These are phyloP conservation scores for Penicillium sp. DNA, from an alignment of 2,329 filamentous ascomycete genomes.

Conservation along the genomic window DNA sequence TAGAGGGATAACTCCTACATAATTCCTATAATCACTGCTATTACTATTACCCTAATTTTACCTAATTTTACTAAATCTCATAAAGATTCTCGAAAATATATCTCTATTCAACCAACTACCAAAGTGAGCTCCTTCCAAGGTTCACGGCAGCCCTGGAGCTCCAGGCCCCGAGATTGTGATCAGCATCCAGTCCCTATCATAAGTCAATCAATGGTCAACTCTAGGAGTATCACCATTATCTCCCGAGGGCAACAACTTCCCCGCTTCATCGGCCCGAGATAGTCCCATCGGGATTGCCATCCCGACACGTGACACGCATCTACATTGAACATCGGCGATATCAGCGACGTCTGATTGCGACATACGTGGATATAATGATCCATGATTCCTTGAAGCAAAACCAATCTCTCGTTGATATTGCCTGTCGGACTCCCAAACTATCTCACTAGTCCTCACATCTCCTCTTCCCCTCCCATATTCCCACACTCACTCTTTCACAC, in stretches of 20 bases:
- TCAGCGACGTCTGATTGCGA: slow-evolving; percentile 1
- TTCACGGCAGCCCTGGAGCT: too few species aligned
- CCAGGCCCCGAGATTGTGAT: too few species aligned
- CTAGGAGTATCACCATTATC: background rate
- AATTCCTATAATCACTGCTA: too few species aligned
- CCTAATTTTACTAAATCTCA: too few species aligned
- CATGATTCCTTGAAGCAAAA: background rate
- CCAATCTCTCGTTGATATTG: background rate
- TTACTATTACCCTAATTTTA: too few species aligned
- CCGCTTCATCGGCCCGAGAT: slow-evolving; percentile 22
- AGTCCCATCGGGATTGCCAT: slow-evolving; percentile 18
- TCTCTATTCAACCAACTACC: too few species aligned
- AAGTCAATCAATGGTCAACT: too few species aligned
- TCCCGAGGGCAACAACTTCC: background rate
- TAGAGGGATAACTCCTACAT: too few species aligned
- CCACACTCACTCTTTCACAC: background rate
- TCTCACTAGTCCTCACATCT: background rate
- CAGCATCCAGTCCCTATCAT: too few species aligned
- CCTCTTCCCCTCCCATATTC: background rate
- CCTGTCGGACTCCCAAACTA: too few species aligned
- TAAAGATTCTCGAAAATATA: too few species aligned
- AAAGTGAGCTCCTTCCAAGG: too few species aligned
- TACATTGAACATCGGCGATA: slow-evolving; percentile 1
- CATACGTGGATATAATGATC: slow-evolving; percentile 10
- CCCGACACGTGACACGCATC: slow-evolving; percentile 32